Evolutionary conservation across 2,329 filamentous ascomycete species (phyloP).

Genomic region (Colletotrichum graminicola): DNA sequence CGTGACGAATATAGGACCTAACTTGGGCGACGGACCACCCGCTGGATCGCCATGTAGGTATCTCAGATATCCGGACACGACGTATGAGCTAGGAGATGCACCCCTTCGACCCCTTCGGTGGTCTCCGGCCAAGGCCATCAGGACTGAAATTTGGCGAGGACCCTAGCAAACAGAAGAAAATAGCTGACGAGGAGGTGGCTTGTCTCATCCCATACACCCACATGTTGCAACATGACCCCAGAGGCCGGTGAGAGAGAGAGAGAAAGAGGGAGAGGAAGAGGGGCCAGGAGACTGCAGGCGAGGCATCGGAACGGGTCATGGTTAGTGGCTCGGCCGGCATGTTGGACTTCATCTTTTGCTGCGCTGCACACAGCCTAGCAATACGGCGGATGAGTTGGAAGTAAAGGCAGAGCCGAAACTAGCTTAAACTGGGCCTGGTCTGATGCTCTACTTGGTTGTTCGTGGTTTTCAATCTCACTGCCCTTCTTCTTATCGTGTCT

Average conservation of each 20-base stretch:
- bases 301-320: conserved; percentile 32
- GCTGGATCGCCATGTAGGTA: conserved; percentile 24
- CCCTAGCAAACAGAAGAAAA: conserved; percentile 40
- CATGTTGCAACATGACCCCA: conserved; percentile 44
- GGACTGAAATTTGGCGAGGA: conserved; percentile 41
- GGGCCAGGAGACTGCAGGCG: conserved; percentile 35
- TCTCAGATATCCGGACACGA: conserved; percentile 37
- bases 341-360: conserved; percentile 1
- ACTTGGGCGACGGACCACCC: conserved; percentile 22
- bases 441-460: conserved; percentile 9
- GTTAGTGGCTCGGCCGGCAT: conserved; percentile 29
- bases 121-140: conserved; percentile 38
- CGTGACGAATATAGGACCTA: conserved; percentile 34
- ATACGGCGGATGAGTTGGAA: conserved; percentile 8
- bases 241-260: conserved; percentile 6
- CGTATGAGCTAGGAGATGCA: conserved; percentile 31
- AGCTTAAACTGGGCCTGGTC: conserved; percentile 16
- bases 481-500: conserved; percentile 27
- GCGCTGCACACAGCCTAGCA: background rate
- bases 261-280: background rate
- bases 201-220: conserved; percentile 52
- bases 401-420: conserved; percentile 30
- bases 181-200: conserved; percentile 51
- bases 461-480: conserved; percentile 1
- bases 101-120: conserved; percentile 28